Conservation (phyloP, 2,329 filamentous ascomycete genomes). For the Coniochaeta ligniaria region DNA sequence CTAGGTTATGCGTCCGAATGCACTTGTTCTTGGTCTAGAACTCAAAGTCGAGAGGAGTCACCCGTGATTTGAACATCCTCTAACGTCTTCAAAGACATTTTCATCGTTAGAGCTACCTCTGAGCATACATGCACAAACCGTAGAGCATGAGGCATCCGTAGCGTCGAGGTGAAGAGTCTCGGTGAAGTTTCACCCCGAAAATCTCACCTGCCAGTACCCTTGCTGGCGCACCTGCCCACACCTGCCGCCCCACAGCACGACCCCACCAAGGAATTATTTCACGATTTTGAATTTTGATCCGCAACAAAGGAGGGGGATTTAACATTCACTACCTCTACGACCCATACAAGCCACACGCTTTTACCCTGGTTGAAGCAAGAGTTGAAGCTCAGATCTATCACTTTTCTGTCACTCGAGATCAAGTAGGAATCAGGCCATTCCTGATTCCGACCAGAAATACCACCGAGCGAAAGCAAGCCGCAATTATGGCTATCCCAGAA, state of each 20-base stretch:
- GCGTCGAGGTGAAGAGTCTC: not conserved
- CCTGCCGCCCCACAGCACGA: not conserved
- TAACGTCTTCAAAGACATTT: too few species aligned
- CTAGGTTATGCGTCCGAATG: too few species aligned
- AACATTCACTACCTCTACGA: not conserved
- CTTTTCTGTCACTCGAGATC: not conserved
- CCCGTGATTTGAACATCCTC: too few species aligned
- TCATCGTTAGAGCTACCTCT: not conserved
- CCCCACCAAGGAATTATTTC: constrained; percentile 12
- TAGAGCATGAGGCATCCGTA: too few species aligned
- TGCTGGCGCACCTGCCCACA: too few species aligned
- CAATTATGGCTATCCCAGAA: constrained; percentile 13
- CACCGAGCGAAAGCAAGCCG: not conserved
- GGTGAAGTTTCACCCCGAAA: not conserved
- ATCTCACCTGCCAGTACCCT: too few species aligned
- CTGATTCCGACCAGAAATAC: not conserved
- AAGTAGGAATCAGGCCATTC: not conserved
- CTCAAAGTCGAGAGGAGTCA: too few species aligned
- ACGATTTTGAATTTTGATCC: constrained; percentile 12
- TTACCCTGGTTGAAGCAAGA: not conserved
- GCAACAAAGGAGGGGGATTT: not conserved
- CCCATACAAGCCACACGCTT: not conserved
- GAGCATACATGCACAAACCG: not conserved
- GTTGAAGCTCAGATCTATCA: not conserved
- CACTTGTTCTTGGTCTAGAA: too few species aligned